phyloP scores from a whole-genome alignment of 2,329 filamentous ascomycete genomes.

The Nemania sp. region DNA sequence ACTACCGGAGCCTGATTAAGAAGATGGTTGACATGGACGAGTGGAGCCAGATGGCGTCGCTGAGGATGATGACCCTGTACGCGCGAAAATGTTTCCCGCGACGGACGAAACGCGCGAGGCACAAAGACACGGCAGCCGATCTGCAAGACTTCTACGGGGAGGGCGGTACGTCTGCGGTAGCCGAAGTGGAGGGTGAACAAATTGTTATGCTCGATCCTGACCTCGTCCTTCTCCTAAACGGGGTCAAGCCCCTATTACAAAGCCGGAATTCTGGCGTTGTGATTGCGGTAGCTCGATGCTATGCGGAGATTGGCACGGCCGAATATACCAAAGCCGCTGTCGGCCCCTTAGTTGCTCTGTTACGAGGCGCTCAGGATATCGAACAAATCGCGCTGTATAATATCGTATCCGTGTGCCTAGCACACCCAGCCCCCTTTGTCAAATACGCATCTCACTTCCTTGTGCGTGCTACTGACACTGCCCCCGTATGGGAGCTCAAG shows the following conservation, averaged over 20 bases:
- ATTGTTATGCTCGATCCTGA: constrained; percentile 76
- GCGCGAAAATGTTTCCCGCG: constrained; percentile 84
- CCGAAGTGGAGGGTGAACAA: constrained; percentile 53
- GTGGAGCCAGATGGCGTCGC: constrained; percentile 87
- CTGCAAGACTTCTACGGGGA: constrained; percentile 84
- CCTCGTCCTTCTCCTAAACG: constrained; percentile 76
- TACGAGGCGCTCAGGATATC: constrained; percentile 83
- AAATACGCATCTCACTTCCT: constrained; percentile 89
- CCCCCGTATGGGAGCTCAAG: constrained; percentile 87
- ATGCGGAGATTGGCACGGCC: constrained; percentile 78
- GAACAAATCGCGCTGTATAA: constrained; percentile 91
- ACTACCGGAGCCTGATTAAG: constrained; percentile 82
- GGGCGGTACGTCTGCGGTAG: constrained; percentile 50
- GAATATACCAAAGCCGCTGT: constrained; percentile 76
- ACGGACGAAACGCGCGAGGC: constrained; percentile 60
- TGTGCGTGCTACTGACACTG: constrained; percentile 75
- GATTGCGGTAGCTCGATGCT: constrained; percentile 82
- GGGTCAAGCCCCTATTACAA: constrained; percentile 81
- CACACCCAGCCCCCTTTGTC: constrained; percentile 77
- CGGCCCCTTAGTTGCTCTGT: constrained; percentile 81
- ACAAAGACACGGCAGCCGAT: constrained; percentile 43
- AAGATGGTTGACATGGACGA: constrained; percentile 99
- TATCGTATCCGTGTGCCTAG: constrained; percentile 87
- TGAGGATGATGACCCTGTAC: constrained; percentile 83
- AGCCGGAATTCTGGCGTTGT: constrained; percentile 94